phyloP scores from a whole-genome alignment of 2,329 filamentous ascomycete genomes.

The Pleomassaria siparia region DNA sequence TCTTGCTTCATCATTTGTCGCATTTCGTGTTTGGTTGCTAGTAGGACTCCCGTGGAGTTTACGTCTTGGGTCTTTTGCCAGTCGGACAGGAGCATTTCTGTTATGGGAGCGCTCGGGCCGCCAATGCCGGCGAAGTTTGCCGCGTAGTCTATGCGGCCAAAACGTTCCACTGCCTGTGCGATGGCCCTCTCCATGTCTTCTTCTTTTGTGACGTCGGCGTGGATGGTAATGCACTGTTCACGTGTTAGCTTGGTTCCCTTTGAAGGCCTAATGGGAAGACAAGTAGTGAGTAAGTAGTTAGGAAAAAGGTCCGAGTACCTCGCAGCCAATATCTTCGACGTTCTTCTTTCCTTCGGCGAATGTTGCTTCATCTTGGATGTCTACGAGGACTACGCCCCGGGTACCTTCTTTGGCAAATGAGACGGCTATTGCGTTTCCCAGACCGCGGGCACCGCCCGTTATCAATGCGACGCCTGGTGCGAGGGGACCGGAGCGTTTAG shows the following conservation, averaged over 20 bases:
- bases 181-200: conserved; percentile 36
- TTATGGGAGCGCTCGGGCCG: conserved; percentile 46
- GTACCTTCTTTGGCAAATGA: conserved; percentile 23
- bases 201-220: conserved; percentile 32
- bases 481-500: conserved; percentile 12
- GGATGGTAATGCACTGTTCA: conserved; percentile 15
- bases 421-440: conserved; percentile 19
- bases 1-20: conserved; percentile 44
- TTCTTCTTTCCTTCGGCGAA: conserved; percentile 12
- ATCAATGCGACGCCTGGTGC: conserved; percentile 22
- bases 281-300: neutral
- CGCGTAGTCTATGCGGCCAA: conserved; percentile 56
- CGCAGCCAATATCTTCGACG: conserved; percentile 14
- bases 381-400: conserved; percentile 14
- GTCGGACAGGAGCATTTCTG: conserved; percentile 41
- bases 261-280: neutral
- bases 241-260: no score
- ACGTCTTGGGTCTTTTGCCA: conserved; percentile 43
- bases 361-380: conserved; percentile 17
- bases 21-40: conserved; percentile 45
- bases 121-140: conserved; percentile 56
- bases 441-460: conserved; percentile 18
- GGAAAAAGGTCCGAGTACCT: conserved; percentile 6
- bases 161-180: conserved; percentile 35
- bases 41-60: conserved; percentile 46